Evolutionary conservation across 805 yeast genomes (phyloP).

Genomic region (Wickerhamiella allomyrinae): DNA sequence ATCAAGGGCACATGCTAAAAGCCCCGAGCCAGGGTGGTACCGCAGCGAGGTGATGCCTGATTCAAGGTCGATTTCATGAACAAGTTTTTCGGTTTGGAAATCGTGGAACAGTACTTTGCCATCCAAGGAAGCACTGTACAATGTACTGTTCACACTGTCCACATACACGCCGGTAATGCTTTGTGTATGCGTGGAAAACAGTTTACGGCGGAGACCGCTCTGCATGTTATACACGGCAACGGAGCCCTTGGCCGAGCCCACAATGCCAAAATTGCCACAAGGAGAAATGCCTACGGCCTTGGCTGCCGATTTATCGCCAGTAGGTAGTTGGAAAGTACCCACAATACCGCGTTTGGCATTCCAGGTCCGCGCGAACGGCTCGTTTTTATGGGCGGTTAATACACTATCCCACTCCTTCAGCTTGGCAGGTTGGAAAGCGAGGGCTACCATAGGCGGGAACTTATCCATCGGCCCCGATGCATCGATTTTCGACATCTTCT

Average conservation of each 20-base stretch:
- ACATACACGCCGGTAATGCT: constrained; percentile 79
- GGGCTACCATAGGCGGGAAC: constrained; percentile 57
- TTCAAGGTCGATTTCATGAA: constrained; percentile 53
- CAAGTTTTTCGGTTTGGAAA: constrained; percentile 53
- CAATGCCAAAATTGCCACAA: constrained; percentile 90
- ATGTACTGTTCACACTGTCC: constrained; percentile 78
- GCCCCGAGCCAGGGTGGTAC: constrained; percentile 69
- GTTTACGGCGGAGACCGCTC: constrained; percentile 70
- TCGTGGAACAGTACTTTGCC: constrained; percentile 80
- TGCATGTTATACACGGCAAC: constrained; percentile 81
- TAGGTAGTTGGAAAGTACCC: constrained; percentile 55
- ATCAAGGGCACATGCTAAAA: constrained; percentile 75
- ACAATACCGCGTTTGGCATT: constrained; percentile 62
- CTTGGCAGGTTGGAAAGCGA: constrained; percentile 61
- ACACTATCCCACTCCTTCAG: constrained; percentile 91
- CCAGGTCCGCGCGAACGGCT: constrained; percentile 82
- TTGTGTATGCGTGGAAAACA: constrained; percentile 43
- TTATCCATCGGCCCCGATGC: constrained; percentile 39
- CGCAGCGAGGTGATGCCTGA: constrained; percentile 68
- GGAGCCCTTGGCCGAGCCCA: constrained; percentile 79
- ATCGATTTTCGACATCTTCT: constrained; percentile 7
- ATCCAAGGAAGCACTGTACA: constrained; percentile 81
- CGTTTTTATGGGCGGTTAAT: constrained; percentile 76
- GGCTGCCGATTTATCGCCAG: constrained; percentile 67
- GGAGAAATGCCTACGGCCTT: constrained; percentile 67